Evolutionary conservation across 306 rosid species (phyloP), one percentile per base, ranked within the genome.

Genomic region (Castanea crenata): DNA sequence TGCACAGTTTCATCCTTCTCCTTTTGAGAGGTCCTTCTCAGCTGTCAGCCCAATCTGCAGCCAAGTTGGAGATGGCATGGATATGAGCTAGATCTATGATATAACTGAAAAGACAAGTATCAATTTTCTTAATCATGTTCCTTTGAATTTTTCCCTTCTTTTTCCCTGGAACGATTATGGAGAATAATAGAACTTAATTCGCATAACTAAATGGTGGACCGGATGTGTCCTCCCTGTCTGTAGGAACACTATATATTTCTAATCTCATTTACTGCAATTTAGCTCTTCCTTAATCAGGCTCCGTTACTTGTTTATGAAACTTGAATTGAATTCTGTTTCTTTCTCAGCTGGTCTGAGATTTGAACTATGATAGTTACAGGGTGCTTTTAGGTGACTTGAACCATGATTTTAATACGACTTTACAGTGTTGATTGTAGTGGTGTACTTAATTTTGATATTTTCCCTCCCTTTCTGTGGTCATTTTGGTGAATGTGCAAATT

Each of bases 41-140:
- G 87, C 90, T 81, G 93, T 85, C 83, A 85, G 86, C 79, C 97
- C 97, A 78, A 88, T 94, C 76, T 94, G 93, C 88, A 88, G 89
- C 90, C 96, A 90, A 89, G 91, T 90, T 82, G 91, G 93, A 81
- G 97, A 94, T 78, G 97, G 91, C 92, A 94, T 89, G 94, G 97
- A 92, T 87, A 72, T 83, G 90, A 91, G 84, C 90, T 92, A 91
- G 96, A 87, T 77, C 73, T 81, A 81, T 70, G 74, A 76, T 78
- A 74, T 79, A 80, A 86, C 78, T 73, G 79, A 80, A 55, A 78
- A 79, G 83, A 81, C 85, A 74, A 35, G 65, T 80, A 76, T 79
- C 82, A 80, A 84, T 82, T 80, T 73, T 79, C 87, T 79, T 85
- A 34, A 68, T 78, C 76, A 78, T 76, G 76, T 89, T 85, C 78